Conservation (phyloP, 345 rosid species). For the Carallia brachiata region DNA sequence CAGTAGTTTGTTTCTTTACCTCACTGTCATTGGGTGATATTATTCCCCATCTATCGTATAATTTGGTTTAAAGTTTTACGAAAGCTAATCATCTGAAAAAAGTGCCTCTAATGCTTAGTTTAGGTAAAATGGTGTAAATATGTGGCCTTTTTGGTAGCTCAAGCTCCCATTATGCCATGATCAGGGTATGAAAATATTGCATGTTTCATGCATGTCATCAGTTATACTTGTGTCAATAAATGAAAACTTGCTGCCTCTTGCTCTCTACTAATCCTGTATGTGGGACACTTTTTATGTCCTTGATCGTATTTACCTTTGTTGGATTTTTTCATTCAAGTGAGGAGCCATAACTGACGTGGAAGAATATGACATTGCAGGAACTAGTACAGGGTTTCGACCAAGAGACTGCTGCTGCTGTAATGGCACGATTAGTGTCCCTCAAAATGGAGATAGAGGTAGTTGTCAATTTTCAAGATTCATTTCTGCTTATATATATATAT, state of each 20-base stretch:
- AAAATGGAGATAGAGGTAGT: constrained; percentile 98
- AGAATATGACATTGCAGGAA: constrained; percentile 51
- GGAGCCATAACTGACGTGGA: neutral
- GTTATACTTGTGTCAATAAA: neutral
- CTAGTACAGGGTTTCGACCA: constrained; percentile 96
- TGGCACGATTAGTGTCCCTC: constrained; percentile 85
- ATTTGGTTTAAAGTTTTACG: too few relatives aligned
- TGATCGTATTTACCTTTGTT: too few relatives aligned
- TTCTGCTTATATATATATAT: neutral
- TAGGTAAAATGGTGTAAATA: too few relatives aligned
- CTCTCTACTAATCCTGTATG: neutral
- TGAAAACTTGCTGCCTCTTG: too few relatives aligned
- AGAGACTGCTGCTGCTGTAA: constrained; percentile 95
- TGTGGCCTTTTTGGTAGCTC: neutral
- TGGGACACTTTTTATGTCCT: neutral
- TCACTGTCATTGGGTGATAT: too few relatives aligned
- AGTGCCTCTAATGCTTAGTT: too few relatives aligned
- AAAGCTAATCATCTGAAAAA: too few relatives aligned
- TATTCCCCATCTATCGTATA: too few relatives aligned
- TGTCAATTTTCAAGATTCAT: neutral
- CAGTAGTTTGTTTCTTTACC: constrained; percentile 19
- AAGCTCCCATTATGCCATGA: neutral
- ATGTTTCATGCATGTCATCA: neutral
- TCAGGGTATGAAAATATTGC: neutral
- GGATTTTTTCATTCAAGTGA: too few relatives aligned